Evolutionary conservation across 805 yeast species (phyloP), one percentile per base, ranked within the genome.

Genomic region (Metschnikowia santaceciliae): DNA sequence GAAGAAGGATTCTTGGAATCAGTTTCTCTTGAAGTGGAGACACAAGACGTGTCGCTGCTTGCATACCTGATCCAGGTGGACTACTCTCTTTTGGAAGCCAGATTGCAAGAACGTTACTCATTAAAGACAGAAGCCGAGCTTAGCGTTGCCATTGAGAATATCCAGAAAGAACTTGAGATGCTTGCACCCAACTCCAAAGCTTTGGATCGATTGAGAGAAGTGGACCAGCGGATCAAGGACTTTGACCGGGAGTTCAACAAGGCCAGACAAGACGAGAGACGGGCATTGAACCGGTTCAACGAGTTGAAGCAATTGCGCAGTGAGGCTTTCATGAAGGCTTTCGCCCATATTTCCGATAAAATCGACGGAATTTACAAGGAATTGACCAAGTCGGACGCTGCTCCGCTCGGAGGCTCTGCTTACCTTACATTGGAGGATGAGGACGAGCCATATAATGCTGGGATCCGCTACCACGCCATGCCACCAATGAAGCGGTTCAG

Each of bases 401-500:
- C 88, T 32, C 85, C 96, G 1, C 74, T 86, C 30, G 97, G 97
- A 40, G 98, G 98, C 1, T 84, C 94, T n/a, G 98, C 98, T 0
- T 86, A 88, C 54, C 73, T 94, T 51, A 85, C 92, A 0, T 68
- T 90, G 35, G 96, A 90, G 59, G 91, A 90, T 60, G 94, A 86
- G 53, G 96, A 89, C 54, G 96, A 88, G 58, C 97, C 98, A 3
- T 94, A 84, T 61, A 67, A 79, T 32, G 81, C 83, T 0, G 99
- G 98, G 2, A 77, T 90, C 42, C 86, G 83, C 59, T 94, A 89
- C 60, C 94, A 90, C 66, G 97, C 96, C 0, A 90, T 90, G 86
- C 98, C 98, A 1, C 98, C 98, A 8, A 79, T 88, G 81, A 94
- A 94, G 62, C 76, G 97, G 58, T 94, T 90, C 66, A 79, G 92